Evolutionary conservation across 805 yeast genomes (phyloP).

Genomic region (Wilhelminamyces savonicus): DNA sequence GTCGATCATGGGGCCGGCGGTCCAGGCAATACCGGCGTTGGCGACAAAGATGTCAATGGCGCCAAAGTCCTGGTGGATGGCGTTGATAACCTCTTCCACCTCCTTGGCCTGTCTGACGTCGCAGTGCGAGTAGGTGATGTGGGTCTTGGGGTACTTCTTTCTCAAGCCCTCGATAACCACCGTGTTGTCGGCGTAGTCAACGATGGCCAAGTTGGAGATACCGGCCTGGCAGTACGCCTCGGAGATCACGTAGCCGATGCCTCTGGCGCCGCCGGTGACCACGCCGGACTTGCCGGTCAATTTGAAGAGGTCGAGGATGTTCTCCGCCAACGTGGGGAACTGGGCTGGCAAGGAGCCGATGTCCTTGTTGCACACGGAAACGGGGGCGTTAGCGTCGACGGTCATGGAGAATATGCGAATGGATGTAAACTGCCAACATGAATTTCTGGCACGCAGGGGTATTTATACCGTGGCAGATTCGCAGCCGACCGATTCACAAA

Average conservation of each 20-base stretch:
- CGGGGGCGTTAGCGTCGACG: slow-evolving; percentile 10
- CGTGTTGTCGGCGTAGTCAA: slow-evolving; percentile 31
- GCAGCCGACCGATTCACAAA: no score
- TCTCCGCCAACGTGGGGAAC: slow-evolving; percentile 20
- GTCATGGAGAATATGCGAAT: slow-evolving; percentile 24
- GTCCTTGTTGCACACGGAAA: slow-evolving; percentile 24
- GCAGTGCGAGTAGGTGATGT: slow-evolving; percentile 26
- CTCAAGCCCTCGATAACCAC: slow-evolving; percentile 19
- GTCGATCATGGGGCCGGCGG: slow-evolving; percentile 34
- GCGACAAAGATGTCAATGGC: slow-evolving; percentile 39
- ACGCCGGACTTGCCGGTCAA: slow-evolving; percentile 27
- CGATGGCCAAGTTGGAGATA: slow-evolving; percentile 28
- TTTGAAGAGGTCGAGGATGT: slow-evolving; percentile 23
- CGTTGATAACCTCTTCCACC: slow-evolving; percentile 26
- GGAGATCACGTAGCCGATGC: slow-evolving; percentile 29
- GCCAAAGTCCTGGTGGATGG: slow-evolving; percentile 26
- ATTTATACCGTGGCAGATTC: no score
- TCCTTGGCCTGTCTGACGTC: slow-evolving; percentile 35
- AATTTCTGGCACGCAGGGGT: no score
- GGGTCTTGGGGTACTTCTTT: slow-evolving; percentile 23
- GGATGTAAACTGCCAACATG: no score
- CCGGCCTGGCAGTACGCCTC: slow-evolving; percentile 36
- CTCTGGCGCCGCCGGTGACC: slow-evolving; percentile 34
- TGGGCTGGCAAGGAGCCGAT: slow-evolving; percentile 35
- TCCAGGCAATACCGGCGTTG: slow-evolving; percentile 46